These are phyloP conservation scores for Lupinus albus DNA, from an alignment of 306 rosid species.

Conservation along the genomic window DNA sequence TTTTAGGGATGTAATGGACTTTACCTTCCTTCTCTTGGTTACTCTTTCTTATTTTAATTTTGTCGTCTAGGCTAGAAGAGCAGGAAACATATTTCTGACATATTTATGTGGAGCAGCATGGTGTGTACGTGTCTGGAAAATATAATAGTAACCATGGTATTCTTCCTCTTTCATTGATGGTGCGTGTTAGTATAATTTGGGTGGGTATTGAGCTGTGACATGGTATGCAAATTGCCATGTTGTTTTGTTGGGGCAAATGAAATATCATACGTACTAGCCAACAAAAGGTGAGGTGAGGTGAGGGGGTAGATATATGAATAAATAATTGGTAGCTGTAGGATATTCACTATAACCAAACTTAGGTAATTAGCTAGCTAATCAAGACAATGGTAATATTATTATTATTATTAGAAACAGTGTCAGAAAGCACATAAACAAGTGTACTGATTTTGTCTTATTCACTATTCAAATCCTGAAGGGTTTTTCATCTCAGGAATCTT, in stretches of 20 bases:
- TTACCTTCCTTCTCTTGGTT: neutral
- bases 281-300: neutral
- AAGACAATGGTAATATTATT: no score
- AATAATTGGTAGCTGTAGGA: no score
- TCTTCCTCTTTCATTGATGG: constrained; percentile 8
- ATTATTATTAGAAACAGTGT: no score
- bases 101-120: constrained; percentile 40
- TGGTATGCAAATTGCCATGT: neutral
- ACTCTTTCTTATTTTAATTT: constrained; percentile 19
- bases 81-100: constrained; percentile 44
- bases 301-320: neutral
- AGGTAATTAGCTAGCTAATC: no score
- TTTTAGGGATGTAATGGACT: constrained; percentile 43
- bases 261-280: neutral
- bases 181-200: neutral
- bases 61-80: constrained; percentile 24
- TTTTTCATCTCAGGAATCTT: no score
- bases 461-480: no score
- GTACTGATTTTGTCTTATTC: no score
- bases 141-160: constrained; percentile 26
- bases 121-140: constrained; percentile 41
- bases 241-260: neutral
- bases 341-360: no score
- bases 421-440: no score
- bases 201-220: neutral